Evolutionary conservation across 2,329 filamentous ascomycete genomes (phyloP), one percentile per base, ranked within the genome.

Genomic region (Penicillium sp.): DNA sequence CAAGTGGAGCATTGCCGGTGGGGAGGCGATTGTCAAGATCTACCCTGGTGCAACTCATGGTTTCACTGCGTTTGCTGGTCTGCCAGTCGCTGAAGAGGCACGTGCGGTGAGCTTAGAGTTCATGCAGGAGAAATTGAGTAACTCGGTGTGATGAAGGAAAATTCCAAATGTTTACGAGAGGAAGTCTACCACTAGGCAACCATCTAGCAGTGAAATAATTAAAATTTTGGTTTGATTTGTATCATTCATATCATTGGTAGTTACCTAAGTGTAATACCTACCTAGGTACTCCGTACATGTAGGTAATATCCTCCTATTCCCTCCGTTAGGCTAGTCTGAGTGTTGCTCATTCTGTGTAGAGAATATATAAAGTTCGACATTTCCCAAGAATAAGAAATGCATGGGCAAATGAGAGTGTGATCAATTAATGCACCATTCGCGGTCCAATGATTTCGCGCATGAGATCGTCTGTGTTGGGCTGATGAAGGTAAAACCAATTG

Each of bases 21-120:
- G 76, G 6, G 80, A 83, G 67, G 75, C 76, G 0, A 71, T 83
- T 3, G 70, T 84, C 3, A 85, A 81, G 70, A 72, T 85, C 17
- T 83, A 79, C 65, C 77, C 78, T n/a, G 82, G 83, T 0, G 81
- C 78, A 9, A 75, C 81, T 19, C 84, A 86, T 74, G 82, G 78
- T 0, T 86, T 83, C 60, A 77, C 77, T 50, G 70, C 69, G 60
- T 78, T 78, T 10, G 12, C 45, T 9, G 45, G 45, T 48, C 45
- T 48, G n/a, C 45, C 45, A 1, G 27, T 48, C 1, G 45, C 45
- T 19, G 45, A 48, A 3, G 45, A 48, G 45, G 45, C 45, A 21
- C 13, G 21, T 48, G 45, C n/a, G n/a, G 45, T 48, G 27, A 48
- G 12, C 19, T 4, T 48, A 19, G 27, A 33, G 4, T 48, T 48